Conservation (phyloP, 177 flowering plant genomes). For the Tripterygium wilfordii region DNA sequence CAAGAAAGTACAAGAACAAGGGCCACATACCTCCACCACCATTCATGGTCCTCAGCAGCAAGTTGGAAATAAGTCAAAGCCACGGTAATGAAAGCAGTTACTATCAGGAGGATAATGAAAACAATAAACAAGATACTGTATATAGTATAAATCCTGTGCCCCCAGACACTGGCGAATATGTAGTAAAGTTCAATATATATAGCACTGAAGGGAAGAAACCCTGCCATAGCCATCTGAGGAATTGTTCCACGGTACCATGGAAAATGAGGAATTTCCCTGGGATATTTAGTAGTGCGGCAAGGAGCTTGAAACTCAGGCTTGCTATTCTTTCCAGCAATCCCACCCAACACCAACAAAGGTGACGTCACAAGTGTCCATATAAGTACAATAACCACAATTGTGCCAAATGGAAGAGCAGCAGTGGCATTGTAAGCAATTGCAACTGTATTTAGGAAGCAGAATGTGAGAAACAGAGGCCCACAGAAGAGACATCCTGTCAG, state of each 20-base stretch:
- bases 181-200: conserved; percentile 49
- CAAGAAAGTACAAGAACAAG: not conserved
- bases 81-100: conserved; percentile 39
- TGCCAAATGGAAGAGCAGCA: conserved; percentile 43
- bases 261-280: conserved; percentile 36
- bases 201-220: conserved; percentile 41
- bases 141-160: conserved; percentile 41
- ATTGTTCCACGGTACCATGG: conserved; percentile 35
- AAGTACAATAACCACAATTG: conserved; percentile 37
- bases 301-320: conserved; percentile 45
- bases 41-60: conserved; percentile 44
- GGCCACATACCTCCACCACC: conserved; percentile 42
- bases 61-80: conserved; percentile 64
- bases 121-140: conserved; percentile 43
- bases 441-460: conserved; percentile 43
- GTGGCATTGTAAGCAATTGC: conserved; percentile 42
- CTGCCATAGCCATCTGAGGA: conserved; percentile 51
- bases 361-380: conserved; percentile 41
- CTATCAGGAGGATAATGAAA: conserved; percentile 37
- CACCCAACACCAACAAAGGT: conserved; percentile 45
- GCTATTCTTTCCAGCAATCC: conserved; percentile 42
- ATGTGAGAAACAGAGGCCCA: conserved; percentile 38
- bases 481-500: conserved; percentile 40
- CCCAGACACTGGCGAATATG: conserved; percentile 46
- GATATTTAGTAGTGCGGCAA: conserved; percentile 37